Base-by-base conservation (phyloP, 306 rosid genomes). In the Ormosia emarginata region DNA sequence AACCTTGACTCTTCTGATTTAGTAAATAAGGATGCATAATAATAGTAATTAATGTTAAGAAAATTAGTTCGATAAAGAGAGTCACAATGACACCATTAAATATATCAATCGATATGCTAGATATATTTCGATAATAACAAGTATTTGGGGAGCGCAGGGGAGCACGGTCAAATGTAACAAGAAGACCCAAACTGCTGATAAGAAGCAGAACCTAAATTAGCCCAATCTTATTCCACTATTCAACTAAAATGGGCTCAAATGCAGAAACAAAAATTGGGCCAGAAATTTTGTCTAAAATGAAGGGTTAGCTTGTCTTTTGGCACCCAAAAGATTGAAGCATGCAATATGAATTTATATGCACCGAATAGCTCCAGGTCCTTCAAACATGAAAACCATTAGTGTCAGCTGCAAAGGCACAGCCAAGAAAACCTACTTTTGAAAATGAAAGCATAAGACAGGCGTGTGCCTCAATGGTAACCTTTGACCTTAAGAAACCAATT, bases 381-480 rank as follows among this genome's bases (percentile, higher is more conserved):
- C 43, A 59, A 75, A 58, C 58, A 59, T 43, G 32, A 46, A 74
- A 41, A 33, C 41, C 58, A 30, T 57, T 75, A 6, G 36, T 29
- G 49, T 63, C 64, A 58, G 8, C 61, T 75, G 30, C 29, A 59
- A 44, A 46, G 58, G 43, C 74, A 43, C 15, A 13, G 59, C 67
- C 8, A 68, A 76, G 46, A 59, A 81, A 82, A 36, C 37, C 14
- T 49, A 40, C 57, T 66, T 67, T 32, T 68, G 53, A 57, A 59
- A 46, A 69, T 15, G n/a, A 76, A 76, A 71, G 44, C 64, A 36
- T 82, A 76, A 70, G 64, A 62, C 58, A 66, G 32, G 61, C 4
- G 33, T 33, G 61, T 72, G 62, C 67, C 79, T 41, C 53, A 17
- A 76, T 30, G 30, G 68, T 63, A 18, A 77, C 39, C 65, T 40